Conservation (phyloP, 345 rosid species). For the Salix viminalis region DNA sequence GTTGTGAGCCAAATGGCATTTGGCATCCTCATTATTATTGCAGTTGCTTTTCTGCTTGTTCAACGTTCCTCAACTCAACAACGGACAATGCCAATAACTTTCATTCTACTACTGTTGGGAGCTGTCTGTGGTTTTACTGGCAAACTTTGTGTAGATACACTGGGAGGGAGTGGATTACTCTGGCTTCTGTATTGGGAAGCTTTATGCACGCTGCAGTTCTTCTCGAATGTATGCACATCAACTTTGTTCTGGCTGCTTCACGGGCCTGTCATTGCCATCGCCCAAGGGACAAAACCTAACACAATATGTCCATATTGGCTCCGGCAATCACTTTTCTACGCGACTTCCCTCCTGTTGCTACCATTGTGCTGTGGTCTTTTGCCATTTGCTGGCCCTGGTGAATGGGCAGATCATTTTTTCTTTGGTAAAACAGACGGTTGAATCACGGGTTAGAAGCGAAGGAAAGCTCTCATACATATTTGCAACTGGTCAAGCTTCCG, state of each 20-base stretch:
- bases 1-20: conserved; percentile 59
- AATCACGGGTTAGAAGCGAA: not conserved
- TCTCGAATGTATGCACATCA: conserved; percentile 43
- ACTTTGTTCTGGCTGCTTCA: conserved; percentile 43
- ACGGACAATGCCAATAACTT: conserved; percentile 69
- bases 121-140: conserved; percentile 63
- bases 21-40: conserved; percentile 59
- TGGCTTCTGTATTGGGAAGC: conserved; percentile 79
- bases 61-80: conserved; percentile 56
- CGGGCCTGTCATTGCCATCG: conserved; percentile 37
- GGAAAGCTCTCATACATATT: not conserved
- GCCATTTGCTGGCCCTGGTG: conserved; percentile 63
- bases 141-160: conserved; percentile 72
- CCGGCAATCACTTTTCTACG: conserved; percentile 46
- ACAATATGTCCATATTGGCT: conserved; percentile 55
- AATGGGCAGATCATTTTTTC: conserved; percentile 64
- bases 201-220: conserved; percentile 61
- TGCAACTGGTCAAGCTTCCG: not conserved
- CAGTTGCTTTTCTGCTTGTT: conserved; percentile 47
- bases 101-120: conserved; percentile 65
- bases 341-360: conserved; percentile 35
- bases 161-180: conserved; percentile 67
- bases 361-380: conserved; percentile 64
- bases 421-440: conserved; percentile 20
- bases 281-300: conserved; percentile 18